Base-by-base conservation (phyloP, 768 basidiomycete genomes). In the Boletus edulis region DNA sequence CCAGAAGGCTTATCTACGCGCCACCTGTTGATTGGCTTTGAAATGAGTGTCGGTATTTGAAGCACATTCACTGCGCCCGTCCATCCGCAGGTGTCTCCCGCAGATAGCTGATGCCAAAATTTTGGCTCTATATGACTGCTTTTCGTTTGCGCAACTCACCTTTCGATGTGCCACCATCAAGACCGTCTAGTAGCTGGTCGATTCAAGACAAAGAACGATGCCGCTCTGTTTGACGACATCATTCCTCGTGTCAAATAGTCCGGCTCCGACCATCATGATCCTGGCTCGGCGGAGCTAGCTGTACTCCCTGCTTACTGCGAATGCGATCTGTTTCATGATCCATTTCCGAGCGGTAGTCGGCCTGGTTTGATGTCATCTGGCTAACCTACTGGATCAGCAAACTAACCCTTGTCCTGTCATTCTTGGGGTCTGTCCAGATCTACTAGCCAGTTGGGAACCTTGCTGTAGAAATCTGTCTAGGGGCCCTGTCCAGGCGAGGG, bases 1-100 rank as follows among this genome's bases (percentile, higher is more conserved):
- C 46, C 52, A 53, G 56, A 37, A 31, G 54, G 58, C 55, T 60
- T 57, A 64, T 60, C 52, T 41, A 14, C n/a, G 20, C 4, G 45
- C 45, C 45, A 46, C 29, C 15, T 32, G 24, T 22, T 42, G 49
- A 51, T 51, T 51, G 24, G 31, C 49, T 42, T 40, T 51, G 10
- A 20, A 34, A 15, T 41, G 39, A 15, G 27, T 35, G 14, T 5
- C 34, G 14, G 34, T 35, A 14, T 35, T 35, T 35, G 34, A 14
- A 35, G 14, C 34, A 11, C 13, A 35, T 35, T 11, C 34, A 14
- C 34, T 12, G 13, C 34, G 34, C 34, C 11, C 14, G 18, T 34
- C 18, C 18, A 17, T 46, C 18, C 32, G 45, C 18, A 12, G n/a
- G 44, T 12, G 3, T 32, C 29, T 34, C 27, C 27, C 12, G 22